Base-by-base conservation (phyloP, 2,329 filamentous ascomycete genomes). In the Trichoderma atroviride region DNA sequence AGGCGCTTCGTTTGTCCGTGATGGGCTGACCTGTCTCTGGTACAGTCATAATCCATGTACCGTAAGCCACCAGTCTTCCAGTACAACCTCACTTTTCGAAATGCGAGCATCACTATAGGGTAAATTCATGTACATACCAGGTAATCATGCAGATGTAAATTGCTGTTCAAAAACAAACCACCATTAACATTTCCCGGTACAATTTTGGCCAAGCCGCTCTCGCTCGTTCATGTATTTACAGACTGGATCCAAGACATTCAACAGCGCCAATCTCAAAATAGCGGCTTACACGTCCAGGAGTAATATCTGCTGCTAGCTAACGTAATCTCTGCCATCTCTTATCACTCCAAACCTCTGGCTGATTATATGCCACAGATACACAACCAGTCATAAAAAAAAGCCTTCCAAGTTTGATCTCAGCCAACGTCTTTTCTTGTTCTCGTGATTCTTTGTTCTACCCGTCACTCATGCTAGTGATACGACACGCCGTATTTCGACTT, bases 401-500 rank as follows among this genome's bases (percentile, higher is more conserved):
- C 3, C 11, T 24, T 14, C 27, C 29, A 43, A 47, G 19, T 35
- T n/a, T n/a, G 60, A 13, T 22, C 35, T 7, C 9, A 27, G 4
- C 10, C 6, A 0, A 24, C 0, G 9, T 24, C n/a, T 1, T 11
- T n/a, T 22, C 16, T 16, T 37, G 14, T 64, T 10, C 13, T 13
- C 11, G 9, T 24, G 4, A 3, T 22, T 10, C 22, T 33, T 64
- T 0, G 14, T 27, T 37, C 29, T 24, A 24, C 16, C 22, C 27
- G n/a, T 6, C 2, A 22, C 14, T 29, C 5, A 22, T 22, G 14
- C 27, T 27, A 66, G 29, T 47, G 60, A 29, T 78, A 80, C 9
- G 75, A 76, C 16, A 75, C 78, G 2, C 77, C 82, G 53, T 82
- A 84, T 55, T 77, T 78, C 27, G 81, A 83, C n/a, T 75, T 78